phyloP scores from a whole-genome alignment of 1,139 yeast genomes.

The Candida mesenterica region DNA sequence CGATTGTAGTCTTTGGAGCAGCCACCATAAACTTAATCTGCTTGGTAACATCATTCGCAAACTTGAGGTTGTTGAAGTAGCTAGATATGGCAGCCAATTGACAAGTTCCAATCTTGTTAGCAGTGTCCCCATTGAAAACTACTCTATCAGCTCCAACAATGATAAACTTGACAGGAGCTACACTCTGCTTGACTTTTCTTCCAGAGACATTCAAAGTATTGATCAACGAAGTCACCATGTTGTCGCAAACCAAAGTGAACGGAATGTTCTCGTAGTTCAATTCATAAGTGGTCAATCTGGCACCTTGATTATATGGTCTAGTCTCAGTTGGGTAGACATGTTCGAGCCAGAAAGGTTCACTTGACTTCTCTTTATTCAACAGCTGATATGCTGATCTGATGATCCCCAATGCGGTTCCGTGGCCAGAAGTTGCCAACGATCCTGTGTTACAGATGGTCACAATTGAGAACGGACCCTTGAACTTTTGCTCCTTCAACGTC shows the following conservation, averaged over 20 bases:
- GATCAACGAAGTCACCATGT: constrained; percentile 83
- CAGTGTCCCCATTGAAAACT: constrained; percentile 89
- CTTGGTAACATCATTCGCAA: constrained; percentile 41
- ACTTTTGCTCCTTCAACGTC: constrained; percentile 45
- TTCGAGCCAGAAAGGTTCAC: constrained; percentile 45
- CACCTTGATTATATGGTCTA: constrained; percentile 95
- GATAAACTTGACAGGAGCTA: constrained; percentile 72
- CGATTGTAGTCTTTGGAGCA: constrained; percentile 92
- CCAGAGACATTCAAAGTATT: constrained; percentile 23
- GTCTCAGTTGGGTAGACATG: constrained; percentile 91
- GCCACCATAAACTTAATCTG: constrained; percentile 84
- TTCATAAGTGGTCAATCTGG: constrained; percentile 89
- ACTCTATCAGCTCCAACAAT: constrained; percentile 99
- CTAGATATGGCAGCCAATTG: constrained; percentile 73
- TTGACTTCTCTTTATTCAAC: constrained; percentile 27
- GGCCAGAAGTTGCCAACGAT: constrained; percentile 94
- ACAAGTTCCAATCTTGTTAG: constrained; percentile 95
- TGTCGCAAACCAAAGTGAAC: constrained; percentile 83
- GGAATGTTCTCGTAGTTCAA: constrained; percentile 83
- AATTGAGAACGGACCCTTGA: constrained; percentile 69
- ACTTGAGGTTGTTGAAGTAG: constrained; percentile 29
- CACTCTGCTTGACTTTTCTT: constrained; percentile 19
- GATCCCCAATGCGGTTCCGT: constrained; percentile 94
- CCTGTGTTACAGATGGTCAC: constrained; percentile 87
- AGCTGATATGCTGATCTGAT: constrained; percentile 65